These are phyloP conservation scores for Solanum etuberosum DNA, from an alignment of 257 asterid species.

Conservation along the genomic window DNA sequence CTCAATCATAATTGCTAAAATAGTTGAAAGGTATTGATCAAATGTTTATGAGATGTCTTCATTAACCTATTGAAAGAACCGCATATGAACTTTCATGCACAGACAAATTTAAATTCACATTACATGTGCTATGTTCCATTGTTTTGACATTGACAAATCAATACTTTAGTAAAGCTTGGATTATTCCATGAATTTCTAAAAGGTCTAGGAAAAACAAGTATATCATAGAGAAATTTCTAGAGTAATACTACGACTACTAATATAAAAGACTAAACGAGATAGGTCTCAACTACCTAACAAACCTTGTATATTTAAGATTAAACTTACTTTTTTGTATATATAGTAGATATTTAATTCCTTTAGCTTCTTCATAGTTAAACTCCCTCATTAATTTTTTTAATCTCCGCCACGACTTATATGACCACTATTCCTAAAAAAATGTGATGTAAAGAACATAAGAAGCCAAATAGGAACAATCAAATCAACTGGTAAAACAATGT, in stretches of 20 bases:
- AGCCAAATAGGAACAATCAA: background rate
- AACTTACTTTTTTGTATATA: too few species aligned
- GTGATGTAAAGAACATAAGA: background rate
- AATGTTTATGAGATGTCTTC: background rate
- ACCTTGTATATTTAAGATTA: too few species aligned
- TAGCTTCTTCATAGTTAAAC: background rate
- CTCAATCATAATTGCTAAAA: background rate
- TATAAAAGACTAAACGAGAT: too few species aligned
- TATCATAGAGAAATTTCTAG: background rate
- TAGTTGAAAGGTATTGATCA: background rate
- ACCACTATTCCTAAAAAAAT: background rate
- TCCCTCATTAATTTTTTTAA: background rate
- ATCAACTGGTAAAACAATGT: background rate
- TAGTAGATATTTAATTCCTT: too few species aligned
- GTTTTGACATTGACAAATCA: conserved; percentile 3
- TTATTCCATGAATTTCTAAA: background rate
- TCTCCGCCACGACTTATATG: background rate
- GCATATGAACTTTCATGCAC: background rate
- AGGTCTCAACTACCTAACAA: too few species aligned
- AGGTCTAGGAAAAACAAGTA: background rate
- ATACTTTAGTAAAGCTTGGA: conserved; percentile 2
- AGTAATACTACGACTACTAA: too few species aligned
- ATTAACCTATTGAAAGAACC: background rate
- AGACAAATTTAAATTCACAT: background rate
- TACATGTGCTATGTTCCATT: background rate